Evolutionary conservation across 305 asterid species (phyloP), one percentile per base, ranked within the genome.

Genomic region (Fraxinus angustifolia): DNA sequence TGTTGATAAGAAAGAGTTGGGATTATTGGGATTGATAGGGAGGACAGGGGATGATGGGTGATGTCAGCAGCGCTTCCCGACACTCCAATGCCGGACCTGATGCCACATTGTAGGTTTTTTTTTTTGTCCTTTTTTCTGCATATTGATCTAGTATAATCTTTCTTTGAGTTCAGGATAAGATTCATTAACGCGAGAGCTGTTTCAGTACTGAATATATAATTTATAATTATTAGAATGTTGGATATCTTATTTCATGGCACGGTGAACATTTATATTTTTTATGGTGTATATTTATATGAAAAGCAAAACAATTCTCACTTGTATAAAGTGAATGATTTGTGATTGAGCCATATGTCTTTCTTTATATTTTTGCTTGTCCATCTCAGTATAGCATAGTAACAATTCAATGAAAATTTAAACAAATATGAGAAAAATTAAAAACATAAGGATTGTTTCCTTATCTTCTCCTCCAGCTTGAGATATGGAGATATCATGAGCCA

Each of bases 1-100:
- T 90, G 92, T 89, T 88, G 71, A 83, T 90, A 80, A 87, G 82
- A 85, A 82, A 80, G 86, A 88, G 82, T 86, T 92, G 94, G 89
- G 87, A 82, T 85, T 45, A 81, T 82, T 79, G 88, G 83, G 90
- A 86, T 86, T 89, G 85, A 82, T 89, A 87, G 91, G 90, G 89
- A 79, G 80, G 92, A 89, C 78, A 76, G 89, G 92, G 87, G 84
- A 88, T 77, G 91, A 88, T 88, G 91, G 91, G 90, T 89, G 92
- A 88, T 89, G 84, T 82, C 87, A 67, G 88, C 89, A 53, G 87
- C 83, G 83, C 86, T 85, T 88, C 82, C 87, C 78, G 83, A 85
- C 91, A 83, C 80, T 85, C 86, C 78, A 87, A 67, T 87, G 88
- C 86, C 38, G 81, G 89, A 83, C 81, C 81, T 78, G 85, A 73